Base-by-base conservation (phyloP, 1,284 basidiomycete species). In the Cutaneotrichosporon arboriforme region DNA sequence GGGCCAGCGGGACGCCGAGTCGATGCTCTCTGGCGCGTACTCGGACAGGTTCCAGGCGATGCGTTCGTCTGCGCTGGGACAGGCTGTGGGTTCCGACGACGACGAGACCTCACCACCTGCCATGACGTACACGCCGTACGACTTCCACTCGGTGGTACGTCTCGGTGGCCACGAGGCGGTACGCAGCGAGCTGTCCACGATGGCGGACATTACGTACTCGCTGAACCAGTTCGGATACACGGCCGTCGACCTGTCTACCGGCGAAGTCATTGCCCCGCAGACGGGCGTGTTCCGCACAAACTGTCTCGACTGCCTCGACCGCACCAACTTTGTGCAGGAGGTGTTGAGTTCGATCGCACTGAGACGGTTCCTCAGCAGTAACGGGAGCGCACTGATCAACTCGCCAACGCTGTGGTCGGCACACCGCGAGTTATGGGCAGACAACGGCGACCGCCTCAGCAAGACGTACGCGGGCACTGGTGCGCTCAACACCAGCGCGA, bases 281-380 rank as follows among this genome's bases (percentile, higher is more conserved):
- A 83, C 83, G 50, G 96, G 96, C 4, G 83, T 91, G 9, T 97
- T 98, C 72, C 80, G 96, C 49, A 88, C 86, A 13, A 99, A 99
- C 68, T 99, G 94, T 70, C 78, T 98, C 45, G 94, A 97, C 71
- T 97, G 92, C 71, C 77, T 97, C 58, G 94, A 97, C 69, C 85
- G 96, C 36, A 99, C 96, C n/a, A 99, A 99, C 70, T 96, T 96
- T 61, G 84, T 97, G 1, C 88, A 97, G 75, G 93, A 97, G 65
- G 88, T 94, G 57, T 77, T 96, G 38, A 92, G 90, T 1, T 81
- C 85, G 4, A 81, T 81, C 31, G 82, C 84, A 0, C 77, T 94
- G 12, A 84, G 89, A 61, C 53, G 65, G 21, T 78, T 76, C 57
- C 65, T 79, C 8, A 49, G 55, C 1, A 66, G 68, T 4, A 60